phyloP scores from a whole-genome alignment of 2,329 filamentous ascomycete genomes.

The Phoma sp. region DNA sequence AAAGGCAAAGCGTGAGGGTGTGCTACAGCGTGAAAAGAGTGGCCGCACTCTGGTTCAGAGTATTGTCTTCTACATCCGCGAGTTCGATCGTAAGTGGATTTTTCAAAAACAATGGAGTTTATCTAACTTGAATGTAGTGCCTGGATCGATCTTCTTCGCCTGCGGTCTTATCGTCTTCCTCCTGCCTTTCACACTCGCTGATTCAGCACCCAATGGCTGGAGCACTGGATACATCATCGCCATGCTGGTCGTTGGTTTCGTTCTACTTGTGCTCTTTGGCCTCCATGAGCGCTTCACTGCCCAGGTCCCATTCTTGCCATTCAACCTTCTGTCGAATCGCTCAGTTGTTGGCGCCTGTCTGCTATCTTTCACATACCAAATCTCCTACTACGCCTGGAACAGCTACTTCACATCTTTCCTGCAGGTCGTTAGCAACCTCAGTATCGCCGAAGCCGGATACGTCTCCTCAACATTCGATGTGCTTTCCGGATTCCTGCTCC shows the following conservation, averaged over 20 bases:
- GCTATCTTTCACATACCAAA: conserved; percentile 60
- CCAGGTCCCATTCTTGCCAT: conserved; percentile 61
- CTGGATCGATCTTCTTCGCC: conserved; percentile 54
- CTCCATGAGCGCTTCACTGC: conserved; percentile 59
- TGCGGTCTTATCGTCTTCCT: conserved; percentile 55
- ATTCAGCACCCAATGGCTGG: conserved; percentile 53
- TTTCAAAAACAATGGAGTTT: not conserved
- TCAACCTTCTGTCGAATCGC: conserved; percentile 64
- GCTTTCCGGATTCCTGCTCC: conserved; percentile 27
- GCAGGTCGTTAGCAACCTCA: conserved; percentile 44
- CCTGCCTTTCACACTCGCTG: conserved; percentile 60
- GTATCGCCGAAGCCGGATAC: conserved; percentile 37
- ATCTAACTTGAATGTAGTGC: conserved; percentile 38
- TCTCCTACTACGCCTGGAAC: conserved; percentile 52
- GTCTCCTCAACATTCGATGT: conserved; percentile 44
- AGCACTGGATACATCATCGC: conserved; percentile 58
- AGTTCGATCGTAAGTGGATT: conserved; percentile 52
- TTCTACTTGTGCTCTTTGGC: conserved; percentile 56
- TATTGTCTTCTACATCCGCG: conserved; percentile 49
- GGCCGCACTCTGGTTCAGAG: conserved; percentile 53
- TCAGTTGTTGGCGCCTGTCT: conserved; percentile 66
- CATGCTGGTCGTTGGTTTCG: conserved; percentile 57
- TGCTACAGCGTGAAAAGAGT: conserved; percentile 54
- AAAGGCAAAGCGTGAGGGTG: conserved; percentile 60
- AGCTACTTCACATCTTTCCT: conserved; percentile 48